Conservation (phyloP, 1,284 basidiomycete genomes). For the Takashimella koratensis region DNA sequence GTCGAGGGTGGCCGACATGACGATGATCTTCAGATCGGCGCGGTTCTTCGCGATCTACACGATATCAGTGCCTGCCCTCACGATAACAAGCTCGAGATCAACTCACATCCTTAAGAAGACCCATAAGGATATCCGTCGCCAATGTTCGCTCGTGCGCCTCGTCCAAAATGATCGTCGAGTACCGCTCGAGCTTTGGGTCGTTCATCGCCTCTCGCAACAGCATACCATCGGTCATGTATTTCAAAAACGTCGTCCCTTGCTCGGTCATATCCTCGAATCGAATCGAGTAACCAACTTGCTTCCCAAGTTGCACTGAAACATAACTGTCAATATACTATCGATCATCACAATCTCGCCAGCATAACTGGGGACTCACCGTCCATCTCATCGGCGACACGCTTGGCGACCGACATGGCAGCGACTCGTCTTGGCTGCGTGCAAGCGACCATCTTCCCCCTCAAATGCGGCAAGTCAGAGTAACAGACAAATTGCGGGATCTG, state of each 20-base stretch:
- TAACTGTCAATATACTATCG: constrained; percentile 2
- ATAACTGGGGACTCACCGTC: constrained; percentile 61
- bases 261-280: constrained; percentile 99
- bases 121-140: constrained; percentile 98
- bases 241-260: constrained; percentile 89
- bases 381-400: constrained; percentile 98
- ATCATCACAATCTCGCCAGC: too few species aligned
- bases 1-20: constrained; percentile 98
- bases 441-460: constrained; percentile 83
- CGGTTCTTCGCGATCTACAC: constrained; percentile 73
- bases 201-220: constrained; percentile 95
- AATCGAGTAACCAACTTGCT: constrained; percentile 96
- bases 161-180: constrained; percentile 96
- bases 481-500: constrained; percentile 97
- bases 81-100: too few species aligned
- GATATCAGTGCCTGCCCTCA: too few species aligned
- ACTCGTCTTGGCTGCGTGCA: constrained; percentile 97
- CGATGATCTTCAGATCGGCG: constrained; percentile 88
- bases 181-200: constrained; percentile 80
- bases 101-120: constrained; percentile 61
- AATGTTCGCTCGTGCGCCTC: constrained; percentile 98
- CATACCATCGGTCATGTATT: constrained; percentile 99
- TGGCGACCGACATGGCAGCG: constrained; percentile 96
- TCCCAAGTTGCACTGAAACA: constrained; percentile 78
- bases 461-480: constrained; percentile 86